These are phyloP conservation scores for Phallus indusiatus DNA, from an alignment of 768 basidiomycete species.

Conservation along the genomic window DNA sequence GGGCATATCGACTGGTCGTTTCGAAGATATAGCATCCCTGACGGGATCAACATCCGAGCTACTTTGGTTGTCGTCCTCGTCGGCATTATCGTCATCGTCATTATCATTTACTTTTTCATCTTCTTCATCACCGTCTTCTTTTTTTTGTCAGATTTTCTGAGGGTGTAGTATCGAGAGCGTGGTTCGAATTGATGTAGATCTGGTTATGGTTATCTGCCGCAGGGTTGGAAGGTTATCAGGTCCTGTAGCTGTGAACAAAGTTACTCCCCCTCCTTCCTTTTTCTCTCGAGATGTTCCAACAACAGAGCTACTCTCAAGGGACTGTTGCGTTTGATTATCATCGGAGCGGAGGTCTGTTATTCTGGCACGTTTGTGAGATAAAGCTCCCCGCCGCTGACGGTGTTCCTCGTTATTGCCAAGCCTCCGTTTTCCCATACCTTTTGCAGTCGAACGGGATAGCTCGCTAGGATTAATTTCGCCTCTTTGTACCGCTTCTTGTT, in stretches of 20 bases:
- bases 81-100: neutral
- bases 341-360: constrained; percentile 5
- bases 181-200: neutral
- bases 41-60: constrained; percentile 20
- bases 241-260: constrained; percentile 13
- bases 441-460: constrained; percentile 16
- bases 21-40: constrained; percentile 20
- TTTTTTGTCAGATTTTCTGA: neutral
- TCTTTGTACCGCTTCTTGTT: constrained; percentile 68
- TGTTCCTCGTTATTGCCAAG: constrained; percentile 19
- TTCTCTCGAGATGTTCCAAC: constrained; percentile 11
- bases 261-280: constrained; percentile 26
- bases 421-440: constrained; percentile 33
- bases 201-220: neutral
- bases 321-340: neutral
- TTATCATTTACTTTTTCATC: constrained; percentile 20
- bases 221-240: neutral
- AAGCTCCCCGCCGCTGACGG: neutral
- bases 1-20: constrained; percentile 9
- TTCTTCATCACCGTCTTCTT: constrained; percentile 18
- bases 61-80: constrained; percentile 13
- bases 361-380: neutral
- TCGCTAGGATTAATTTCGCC: constrained; percentile 55
- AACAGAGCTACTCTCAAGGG: neutral
- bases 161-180: neutral